Evolutionary conservation across 2,329 filamentous ascomycete genomes (phyloP).

Genomic region (Botrytis paeoniae): DNA sequence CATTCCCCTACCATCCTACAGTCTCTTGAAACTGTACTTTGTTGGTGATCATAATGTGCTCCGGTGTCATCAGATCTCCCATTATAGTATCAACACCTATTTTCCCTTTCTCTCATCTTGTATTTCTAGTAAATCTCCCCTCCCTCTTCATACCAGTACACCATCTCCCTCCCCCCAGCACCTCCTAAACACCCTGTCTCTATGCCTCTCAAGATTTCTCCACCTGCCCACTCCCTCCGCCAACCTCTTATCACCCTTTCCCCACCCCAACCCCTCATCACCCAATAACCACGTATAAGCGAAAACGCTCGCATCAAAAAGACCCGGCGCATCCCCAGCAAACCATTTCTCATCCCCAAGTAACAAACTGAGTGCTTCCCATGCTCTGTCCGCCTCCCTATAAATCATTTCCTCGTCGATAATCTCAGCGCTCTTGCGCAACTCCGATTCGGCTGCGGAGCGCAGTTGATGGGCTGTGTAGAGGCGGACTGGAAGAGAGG

Average conservation of each 20-base stretch:
- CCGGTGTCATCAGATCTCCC: not conserved
- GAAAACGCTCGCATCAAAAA: constrained; percentile 89
- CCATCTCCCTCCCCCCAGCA: constrained; percentile 43
- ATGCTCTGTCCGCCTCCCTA: constrained; percentile 58
- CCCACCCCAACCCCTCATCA: constrained; percentile 57
- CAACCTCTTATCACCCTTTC: constrained; percentile 52
- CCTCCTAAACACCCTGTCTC: constrained; percentile 51
- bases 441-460: constrained; percentile 69
- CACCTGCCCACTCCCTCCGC: constrained; percentile 54
- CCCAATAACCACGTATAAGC: constrained; percentile 83
- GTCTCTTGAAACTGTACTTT: not conserved
- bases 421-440: constrained; percentile 61
- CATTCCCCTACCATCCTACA: not conserved
- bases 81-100: not conserved
- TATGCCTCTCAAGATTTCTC: constrained; percentile 63
- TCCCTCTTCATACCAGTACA: constrained; percentile 31
- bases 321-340: constrained; percentile 50
- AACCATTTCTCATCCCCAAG: constrained; percentile 60
- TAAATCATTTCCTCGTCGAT: constrained; percentile 57
- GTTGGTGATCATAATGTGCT: not conserved
- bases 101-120: not conserved
- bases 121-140: not conserved
- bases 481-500: constrained; percentile 59
- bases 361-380: constrained; percentile 57
- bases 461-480: constrained; percentile 65